A percentile compares a stretch with the other conserved stretches of the same genome.
Conservation (phyloP, 768 basidiomycete species). For the Mycena belliarum region DNA sequence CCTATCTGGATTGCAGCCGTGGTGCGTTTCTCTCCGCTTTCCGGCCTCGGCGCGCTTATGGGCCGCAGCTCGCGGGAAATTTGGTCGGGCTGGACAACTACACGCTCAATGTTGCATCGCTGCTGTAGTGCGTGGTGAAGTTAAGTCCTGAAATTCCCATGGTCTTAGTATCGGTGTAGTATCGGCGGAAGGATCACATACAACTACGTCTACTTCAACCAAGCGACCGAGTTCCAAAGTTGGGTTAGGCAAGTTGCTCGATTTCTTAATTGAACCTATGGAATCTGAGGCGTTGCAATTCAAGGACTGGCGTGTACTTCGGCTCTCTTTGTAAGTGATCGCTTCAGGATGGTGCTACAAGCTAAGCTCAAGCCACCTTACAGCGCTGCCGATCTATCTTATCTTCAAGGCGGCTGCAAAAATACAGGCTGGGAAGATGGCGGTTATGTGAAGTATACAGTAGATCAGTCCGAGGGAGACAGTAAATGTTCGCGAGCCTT, state of each 20-base stretch:
- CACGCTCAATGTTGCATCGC: constrained; percentile 13
- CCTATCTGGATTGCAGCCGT: constrained; percentile 22
- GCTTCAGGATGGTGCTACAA: no score
- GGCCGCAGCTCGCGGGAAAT: constrained; percentile 14
- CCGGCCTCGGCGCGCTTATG: background rate
- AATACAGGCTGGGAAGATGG: constrained; percentile 10
- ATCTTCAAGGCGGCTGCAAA: constrained; percentile 16
- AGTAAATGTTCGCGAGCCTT: no score
- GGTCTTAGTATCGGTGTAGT: background rate
- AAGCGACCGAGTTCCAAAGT: constrained; percentile 12
- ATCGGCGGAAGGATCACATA: constrained; percentile 10
- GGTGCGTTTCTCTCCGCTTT: background rate
- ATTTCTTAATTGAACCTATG: background rate
- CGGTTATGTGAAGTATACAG: background rate
- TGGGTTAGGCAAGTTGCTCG: background rate
- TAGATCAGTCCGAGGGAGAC: no score
- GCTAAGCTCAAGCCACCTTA: background rate
- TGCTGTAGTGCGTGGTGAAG: constrained; percentile 11
- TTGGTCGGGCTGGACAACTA: constrained; percentile 14
- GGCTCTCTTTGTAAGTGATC: constrained; percentile 9
- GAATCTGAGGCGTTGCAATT: background rate
- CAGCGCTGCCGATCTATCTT: constrained; percentile 20
- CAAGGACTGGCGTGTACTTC: constrained; percentile 9
- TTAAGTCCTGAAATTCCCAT: background rate
- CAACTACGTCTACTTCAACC: constrained; percentile 18